Base-by-base conservation (phyloP, 2,329 filamentous ascomycete genomes). In the Pestalotiopsis sp. region DNA sequence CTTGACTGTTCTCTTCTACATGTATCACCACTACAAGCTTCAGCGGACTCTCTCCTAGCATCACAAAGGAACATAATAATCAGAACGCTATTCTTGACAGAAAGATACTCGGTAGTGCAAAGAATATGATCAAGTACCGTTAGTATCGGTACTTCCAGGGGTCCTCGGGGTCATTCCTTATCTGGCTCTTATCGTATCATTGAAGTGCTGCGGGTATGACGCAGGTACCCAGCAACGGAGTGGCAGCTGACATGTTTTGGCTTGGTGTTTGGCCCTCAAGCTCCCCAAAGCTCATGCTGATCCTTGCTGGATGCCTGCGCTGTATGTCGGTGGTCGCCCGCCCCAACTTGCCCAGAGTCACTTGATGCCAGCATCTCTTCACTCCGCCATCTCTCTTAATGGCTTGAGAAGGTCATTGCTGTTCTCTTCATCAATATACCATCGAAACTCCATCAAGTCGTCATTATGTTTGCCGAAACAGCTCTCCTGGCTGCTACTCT, bases 401-500 rank as follows among this genome's bases (percentile, higher is more conserved):
- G 24, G 22, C 20, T 14, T 35, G 48, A 35, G 40, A 11, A 55
- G 22, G 24, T n/a, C 26, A 13, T n/a, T 14, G n/a, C 11, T 17
- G 13, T 39, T 13, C 52, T 24, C 20, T 38, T 66, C 52, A 39
- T 55, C 48, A 48, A 44, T 3, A 17, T 35, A 4, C 55, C 7
- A 68, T 57, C 63, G 20, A 59, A 14, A 35, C 3, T 35, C 2
- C 3, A 17, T 13, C 58, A 61, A 35, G n/a, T n/a, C n/a, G 9
- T 39, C 69, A 77, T 59, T 58, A 81, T 79, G 78, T 72, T 74
- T 67, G 64, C 70, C 58, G 75, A 71, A 67, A 72, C 75, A 48
- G 75, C 76, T 55, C 68, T 84, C 67, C 76, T 80, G 66, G 76
- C 76, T 62, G 76, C 78, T 66, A 81, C 78, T 39, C 76, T 80